Base-by-base conservation (phyloP, 2,329 filamentous ascomycete species). In the Trichoderma sp. region DNA sequence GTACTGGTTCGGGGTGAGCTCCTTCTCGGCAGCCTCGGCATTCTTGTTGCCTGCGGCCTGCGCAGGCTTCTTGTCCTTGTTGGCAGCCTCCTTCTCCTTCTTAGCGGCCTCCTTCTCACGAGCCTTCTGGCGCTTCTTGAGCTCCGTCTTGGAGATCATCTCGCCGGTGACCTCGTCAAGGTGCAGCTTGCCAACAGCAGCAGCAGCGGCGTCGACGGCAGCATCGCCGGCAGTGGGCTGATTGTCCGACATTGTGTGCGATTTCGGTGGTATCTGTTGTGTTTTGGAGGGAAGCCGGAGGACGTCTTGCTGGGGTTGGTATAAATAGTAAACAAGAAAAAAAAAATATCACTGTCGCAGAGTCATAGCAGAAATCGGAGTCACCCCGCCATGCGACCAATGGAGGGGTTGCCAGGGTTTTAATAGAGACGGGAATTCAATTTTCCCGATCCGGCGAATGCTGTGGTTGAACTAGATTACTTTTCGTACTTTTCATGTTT, bases 41-140 rank as follows among this genome's bases (percentile, higher is more conserved):
- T 72, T 77, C 76, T 77, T 80, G 73, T 75, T 78, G 70, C 71
- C 76, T 42, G 52, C 68, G 37, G 67, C 61, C 61, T 66, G 54
- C 17, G 61, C 67, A 7, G 64, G 68, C 57, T 67, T 67, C 67
- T 69, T 69, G 48, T 67, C 63, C 67, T 66, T 64, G 32, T 92
- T 89, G 60, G 87, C 84, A 63, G 92, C 91, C 32, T 89, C 91
- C 85, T 93, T 94, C 82, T 93, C 89, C 74, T 89, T 89, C 90
- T 97, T 97, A 83, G 93, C 92, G 73, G 91, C 91, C 70, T 96
- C 93, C 80, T 87, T 89, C 80, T 94, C 88, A 73, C 94, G 90
- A 78, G 90, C 86, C 92, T 99, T 99, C 84, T 94, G 88, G 76
- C 94, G 90, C 84, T 92, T 94, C 92, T 99, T 99, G 79, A 98